Evolutionary conservation across 2,329 filamentous ascomycete species (phyloP), one percentile per base, ranked within the genome.

Genomic region (Penicillium polonicum): DNA sequence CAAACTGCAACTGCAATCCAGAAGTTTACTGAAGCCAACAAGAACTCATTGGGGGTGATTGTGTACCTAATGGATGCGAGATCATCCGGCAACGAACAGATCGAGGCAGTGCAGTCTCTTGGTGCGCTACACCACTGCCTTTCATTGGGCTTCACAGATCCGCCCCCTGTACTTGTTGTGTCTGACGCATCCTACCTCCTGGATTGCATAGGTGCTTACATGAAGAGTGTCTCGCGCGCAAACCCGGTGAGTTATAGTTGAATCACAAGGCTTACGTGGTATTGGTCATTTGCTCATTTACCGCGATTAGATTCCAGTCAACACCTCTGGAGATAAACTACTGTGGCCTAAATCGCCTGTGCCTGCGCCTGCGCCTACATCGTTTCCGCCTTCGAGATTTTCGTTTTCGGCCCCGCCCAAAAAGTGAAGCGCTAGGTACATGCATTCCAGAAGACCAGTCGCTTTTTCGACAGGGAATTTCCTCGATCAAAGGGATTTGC

Each of bases 151-250:
- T 41, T 43, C 19, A 1, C 45, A 7, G 45, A 55, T 2, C 36
- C 45, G 8, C 52, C 52, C 1, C 52, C 45, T 6, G 38, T 55
- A 2, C 36, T 55, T n/a, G 52, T 50, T 5, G 45, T 55, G 17
- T 50, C 45, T 3, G 52, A 55, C 8, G 45, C 52, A 13, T 50
- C 52, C 1, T 55, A 55, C n/a, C 38, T 55, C 3, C n/a, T 42
- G 5, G 52, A 55, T 29, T 55, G 52, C 21, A 23, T 55, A 13
- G 13, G 48, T 4, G 23, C 38, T 17, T 55, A 50, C n/a, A 55
- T 55, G 52, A 55, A 36, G 21, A 27, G 38, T n/a, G 27, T 31
- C 21, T 36, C 38, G 1, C 52, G 45, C 3, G 38, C 45, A 17
- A 54, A 55, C n/a, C 36, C 27, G 21, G 52, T 55, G 12, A 35